These are phyloP conservation scores for Lanmaoa rubissima DNA, from an alignment of 768 basidiomycete genomes.

Conservation along the genomic window DNA sequence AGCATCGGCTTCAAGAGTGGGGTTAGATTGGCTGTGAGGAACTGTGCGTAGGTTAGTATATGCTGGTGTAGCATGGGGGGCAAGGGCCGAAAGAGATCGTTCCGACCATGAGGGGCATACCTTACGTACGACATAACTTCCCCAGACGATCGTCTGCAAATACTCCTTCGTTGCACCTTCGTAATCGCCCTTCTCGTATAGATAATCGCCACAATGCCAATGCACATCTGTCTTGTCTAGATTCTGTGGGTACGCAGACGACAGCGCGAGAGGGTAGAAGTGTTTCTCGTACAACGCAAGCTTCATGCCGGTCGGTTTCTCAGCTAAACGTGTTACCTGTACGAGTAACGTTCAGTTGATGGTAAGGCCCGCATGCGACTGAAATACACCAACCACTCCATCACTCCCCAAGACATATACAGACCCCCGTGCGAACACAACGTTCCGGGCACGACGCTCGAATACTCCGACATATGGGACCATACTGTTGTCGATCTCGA, in stretches of 20 bases:
- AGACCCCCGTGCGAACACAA: conserved; percentile 79
- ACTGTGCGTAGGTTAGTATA: conserved; percentile 47
- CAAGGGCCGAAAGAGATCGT: background rate
- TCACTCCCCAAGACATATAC: conserved; percentile 79
- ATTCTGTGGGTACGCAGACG: conserved; percentile 75
- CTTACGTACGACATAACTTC: conserved; percentile 97
- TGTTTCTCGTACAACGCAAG: conserved; percentile 57
- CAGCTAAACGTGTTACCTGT: conserved; percentile 65
- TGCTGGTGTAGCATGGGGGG: background rate
- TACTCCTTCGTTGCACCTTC: conserved; percentile 94
- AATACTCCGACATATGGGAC: conserved; percentile 83
- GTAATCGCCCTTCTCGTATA: conserved; percentile 88
- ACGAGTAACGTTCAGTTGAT: background rate
- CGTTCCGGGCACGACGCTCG: conserved; percentile 76
- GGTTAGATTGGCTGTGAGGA: conserved; percentile 94
- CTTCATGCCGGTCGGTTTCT: conserved; percentile 82
- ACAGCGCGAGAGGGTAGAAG: conserved; percentile 55
- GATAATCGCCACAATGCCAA: conserved; percentile 84
- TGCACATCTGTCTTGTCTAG: conserved; percentile 90
- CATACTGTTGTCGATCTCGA: conserved; percentile 91
- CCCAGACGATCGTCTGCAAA: conserved; percentile 85
- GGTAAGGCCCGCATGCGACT: background rate
- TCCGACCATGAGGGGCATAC: conserved; percentile 37
- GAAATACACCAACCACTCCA: conserved; percentile 50
- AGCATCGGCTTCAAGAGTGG: conserved; percentile 73